A percentile compares a stretch with the other conserved stretches of the same genome.
These are phyloP conservation scores for Hapsidospora chrysogenum DNA, from an alignment of 495 filamentous ascomycete genomes.

Conservation along the genomic window DNA sequence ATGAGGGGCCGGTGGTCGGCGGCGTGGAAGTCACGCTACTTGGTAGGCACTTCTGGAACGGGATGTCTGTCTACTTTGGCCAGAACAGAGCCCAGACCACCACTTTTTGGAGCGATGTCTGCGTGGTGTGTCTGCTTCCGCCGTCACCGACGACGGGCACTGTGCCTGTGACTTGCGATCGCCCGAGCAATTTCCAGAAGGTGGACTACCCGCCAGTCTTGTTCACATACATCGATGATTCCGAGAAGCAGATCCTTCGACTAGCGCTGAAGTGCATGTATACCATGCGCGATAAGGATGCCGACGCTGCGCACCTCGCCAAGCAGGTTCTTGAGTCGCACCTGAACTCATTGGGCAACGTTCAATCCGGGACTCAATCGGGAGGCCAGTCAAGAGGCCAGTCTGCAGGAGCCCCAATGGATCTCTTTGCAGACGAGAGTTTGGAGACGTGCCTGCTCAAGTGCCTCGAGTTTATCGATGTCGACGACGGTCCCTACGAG, in stretches of 20 bases:
- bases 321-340: conserved; percentile 31
- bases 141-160: conserved; percentile 50
- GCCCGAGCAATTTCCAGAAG: conserved; percentile 19
- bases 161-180: conserved; percentile 60
- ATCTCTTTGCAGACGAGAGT: neutral
- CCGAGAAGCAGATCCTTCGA: conserved; percentile 54
- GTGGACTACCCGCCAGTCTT: conserved; percentile 23
- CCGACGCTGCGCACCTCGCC: conserved; percentile 34
- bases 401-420: neutral
- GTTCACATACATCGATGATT: conserved; percentile 69
- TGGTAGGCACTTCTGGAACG: conserved; percentile 62
- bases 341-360: neutral
- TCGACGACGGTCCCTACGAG: conserved; percentile 52
- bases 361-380: neutral
- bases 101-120: conserved; percentile 66
- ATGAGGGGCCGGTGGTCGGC: conserved; percentile 63
- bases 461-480: conserved; percentile 60
- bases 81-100: conserved; percentile 60
- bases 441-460: conserved; percentile 59
- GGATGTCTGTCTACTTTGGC: conserved; percentile 78
- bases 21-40: conserved; percentile 75
- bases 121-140: conserved; percentile 71
- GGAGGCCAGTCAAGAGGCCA: neutral
- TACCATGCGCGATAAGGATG: conserved; percentile 35
- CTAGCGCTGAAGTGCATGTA: conserved; percentile 39